A percentile compares a stretch with the other conserved stretches of the same genome.
phyloP scores from a whole-genome alignment of 1,139 yeast species.

The Taiozyma sp. region DNA sequence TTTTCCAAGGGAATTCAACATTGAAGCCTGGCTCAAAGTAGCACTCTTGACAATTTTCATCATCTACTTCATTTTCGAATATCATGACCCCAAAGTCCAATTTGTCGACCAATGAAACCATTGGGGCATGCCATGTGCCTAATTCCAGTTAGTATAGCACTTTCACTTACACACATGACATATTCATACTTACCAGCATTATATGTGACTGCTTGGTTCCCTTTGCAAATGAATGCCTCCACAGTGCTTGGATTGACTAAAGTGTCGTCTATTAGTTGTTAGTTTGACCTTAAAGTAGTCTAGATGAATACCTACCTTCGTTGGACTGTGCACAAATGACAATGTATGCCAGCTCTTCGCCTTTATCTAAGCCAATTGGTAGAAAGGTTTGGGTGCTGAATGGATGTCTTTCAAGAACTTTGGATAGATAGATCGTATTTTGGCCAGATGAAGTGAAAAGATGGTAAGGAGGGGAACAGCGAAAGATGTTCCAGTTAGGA shows the following conservation, averaged over 20 bases:
- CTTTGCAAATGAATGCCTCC: slow-evolving; percentile 69
- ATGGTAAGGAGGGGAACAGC: slow-evolving; percentile 73
- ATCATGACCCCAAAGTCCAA: slow-evolving; percentile 83
- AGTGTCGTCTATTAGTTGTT: slow-evolving; percentile 23
- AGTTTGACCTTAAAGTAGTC: neutral
- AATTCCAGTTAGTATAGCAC: neutral
- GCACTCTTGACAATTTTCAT: slow-evolving; percentile 82
- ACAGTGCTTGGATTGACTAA: slow-evolving; percentile 59
- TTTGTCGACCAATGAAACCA: slow-evolving; percentile 59
- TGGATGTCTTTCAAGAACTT: slow-evolving; percentile 87
- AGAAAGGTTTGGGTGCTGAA: slow-evolving; percentile 85
- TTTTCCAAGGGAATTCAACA: slow-evolving; percentile 21
- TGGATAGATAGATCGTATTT: slow-evolving; percentile 42
- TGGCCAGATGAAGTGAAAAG: slow-evolving; percentile 34
- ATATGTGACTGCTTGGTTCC: slow-evolving; percentile 87
- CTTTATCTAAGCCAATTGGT: slow-evolving; percentile 70
- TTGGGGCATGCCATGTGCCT: slow-evolving; percentile 85
- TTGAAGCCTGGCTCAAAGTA: slow-evolving; percentile 50
- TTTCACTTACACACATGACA: neutral
- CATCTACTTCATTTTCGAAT: slow-evolving; percentile 74
- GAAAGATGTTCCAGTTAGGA: slow-evolving; percentile 78
- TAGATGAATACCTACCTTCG: slow-evolving; percentile 7
- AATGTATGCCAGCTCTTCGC: slow-evolving; percentile 48
- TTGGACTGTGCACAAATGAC: slow-evolving; percentile 74
- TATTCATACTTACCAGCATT: slow-evolving; percentile 51